Evolutionary conservation across 1,284 basidiomycete genomes (phyloP), one percentile per base, ranked within the genome.

Genomic region (Golubevia sp.): DNA sequence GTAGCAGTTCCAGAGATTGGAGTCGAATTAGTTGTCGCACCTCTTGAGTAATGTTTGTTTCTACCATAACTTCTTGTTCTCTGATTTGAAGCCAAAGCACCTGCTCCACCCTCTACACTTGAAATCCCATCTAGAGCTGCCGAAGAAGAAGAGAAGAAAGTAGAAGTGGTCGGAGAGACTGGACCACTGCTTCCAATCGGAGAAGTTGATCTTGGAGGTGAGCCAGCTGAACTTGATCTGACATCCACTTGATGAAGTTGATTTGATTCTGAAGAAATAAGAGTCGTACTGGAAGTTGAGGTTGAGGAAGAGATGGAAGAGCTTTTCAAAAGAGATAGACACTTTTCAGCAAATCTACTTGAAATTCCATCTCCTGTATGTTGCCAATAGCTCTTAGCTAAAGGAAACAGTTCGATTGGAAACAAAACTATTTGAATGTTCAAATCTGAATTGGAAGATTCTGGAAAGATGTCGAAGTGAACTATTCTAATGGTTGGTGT

Each of bases 311-410:
- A n/a, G n/a, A n/a, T n/a, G n/a, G n/a, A n/a, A n/a, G 30, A 34
- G 30, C 30, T 44, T 11, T 20, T 21, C n/a, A 62, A 2, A 27
- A 58, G 38, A 20, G 20, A 13, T 20, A 83, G 62, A 55, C 71
- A 78, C 3, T 71, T 69, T 3, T 79, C 79, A 1, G 80, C 80
- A 50, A 77, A 61, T 24, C 80, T 68, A 54, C 76, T 79, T 8
- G 73, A 74, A 62, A 83, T 83, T 11, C 80, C 80, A 49, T 75
- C 67, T n/a, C 80, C 80, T 0, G 73, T 75, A 60, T 83, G 80
- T 60, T 83, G 80, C 80, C 80, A 83, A 60, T 71, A 83, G 53
- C 66, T 63, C 61, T 83, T 83, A 27, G 79, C 79, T 8, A 82
- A 63, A 6, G 73, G 58, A 27, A 74, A 80, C 27, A 59, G 48